A percentile compares a stretch with the other conserved stretches of the same genome.
Conservation (phyloP, 2,329 filamentous ascomycete species). For the Xylariaceae sp. region DNA sequence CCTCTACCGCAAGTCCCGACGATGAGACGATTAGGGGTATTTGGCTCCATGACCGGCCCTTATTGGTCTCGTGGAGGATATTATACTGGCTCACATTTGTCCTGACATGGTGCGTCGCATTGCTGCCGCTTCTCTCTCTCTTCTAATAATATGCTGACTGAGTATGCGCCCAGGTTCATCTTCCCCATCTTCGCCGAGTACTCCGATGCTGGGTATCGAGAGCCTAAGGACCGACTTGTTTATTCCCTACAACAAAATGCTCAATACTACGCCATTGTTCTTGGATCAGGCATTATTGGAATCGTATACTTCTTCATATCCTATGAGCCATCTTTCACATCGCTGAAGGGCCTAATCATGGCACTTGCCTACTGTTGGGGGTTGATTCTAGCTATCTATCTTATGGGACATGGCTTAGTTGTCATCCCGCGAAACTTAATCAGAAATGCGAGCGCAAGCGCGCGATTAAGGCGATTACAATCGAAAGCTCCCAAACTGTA, state of each 20-base stretch:
- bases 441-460: slow-evolving; percentile 78
- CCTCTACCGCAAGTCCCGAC: slow-evolving; percentile 78
- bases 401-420: slow-evolving; percentile 97
- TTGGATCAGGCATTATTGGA: slow-evolving; percentile 73
- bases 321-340: slow-evolving; percentile 74
- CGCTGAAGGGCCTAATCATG: slow-evolving; percentile 87
- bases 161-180: slow-evolving; percentile 69
- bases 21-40: slow-evolving; percentile 78
- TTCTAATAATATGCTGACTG: slow-evolving; percentile 24
- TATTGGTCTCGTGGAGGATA: slow-evolving; percentile 91
- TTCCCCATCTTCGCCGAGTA: slow-evolving; percentile 94
- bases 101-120: slow-evolving; percentile 75
- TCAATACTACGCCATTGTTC: slow-evolving; percentile 83
- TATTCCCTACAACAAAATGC: slow-evolving; percentile 90
- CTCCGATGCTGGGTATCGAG: slow-evolving; percentile 90
- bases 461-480: slow-evolving; percentile 77
- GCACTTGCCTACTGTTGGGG: slow-evolving; percentile 95
- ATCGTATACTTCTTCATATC: slow-evolving; percentile 84
- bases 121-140: neutral
- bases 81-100: slow-evolving; percentile 97
- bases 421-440: slow-evolving; percentile 85
- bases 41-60: slow-evolving; percentile 79
- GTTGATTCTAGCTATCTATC: slow-evolving; percentile 87
- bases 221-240: slow-evolving; percentile 78
- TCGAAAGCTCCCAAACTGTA: slow-evolving; percentile 79